Evolutionary conservation across 2,329 filamentous ascomycete species (phyloP).

Genomic region (Allantophomopsis lycopodina): DNA sequence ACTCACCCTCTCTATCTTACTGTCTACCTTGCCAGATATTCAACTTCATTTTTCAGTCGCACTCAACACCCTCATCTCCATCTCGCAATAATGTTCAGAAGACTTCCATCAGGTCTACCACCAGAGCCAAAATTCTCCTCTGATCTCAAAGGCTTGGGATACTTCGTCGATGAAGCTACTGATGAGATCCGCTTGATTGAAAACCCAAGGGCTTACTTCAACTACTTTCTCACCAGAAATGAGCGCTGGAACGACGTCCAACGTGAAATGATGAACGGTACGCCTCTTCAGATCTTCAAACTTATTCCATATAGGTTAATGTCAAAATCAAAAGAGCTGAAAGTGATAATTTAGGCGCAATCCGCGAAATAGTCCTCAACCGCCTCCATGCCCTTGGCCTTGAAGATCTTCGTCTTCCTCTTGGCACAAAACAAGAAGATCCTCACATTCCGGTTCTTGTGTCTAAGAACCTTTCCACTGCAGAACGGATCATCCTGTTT

Average conservation of each 20-base stretch:
- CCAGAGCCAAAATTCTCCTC: constrained; percentile 51
- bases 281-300: constrained; percentile 10
- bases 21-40: neutral
- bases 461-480: constrained; percentile 36
- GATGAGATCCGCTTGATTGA: constrained; percentile 63
- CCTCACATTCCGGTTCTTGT: constrained; percentile 60
- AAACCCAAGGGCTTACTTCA: constrained; percentile 56
- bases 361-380: constrained; percentile 42
- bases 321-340: neutral
- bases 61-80: no score
- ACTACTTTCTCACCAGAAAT: constrained; percentile 61
- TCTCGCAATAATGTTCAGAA: constrained; percentile 55
- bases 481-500: constrained; percentile 55
- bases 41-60: neutral
- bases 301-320: no score
- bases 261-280: constrained; percentile 61
- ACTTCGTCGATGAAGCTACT: constrained; percentile 56
- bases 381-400: constrained; percentile 52
- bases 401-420: constrained; percentile 44
- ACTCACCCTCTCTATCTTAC: no score
- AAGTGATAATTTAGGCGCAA: constrained; percentile 34
- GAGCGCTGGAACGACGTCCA: constrained; percentile 66
- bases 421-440: constrained; percentile 27
- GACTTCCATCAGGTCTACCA: constrained; percentile 54
- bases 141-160: constrained; percentile 47